Percentiles rank a stretch among this genome's conserved stretches.
Conservation (phyloP, 805 yeast species). For the Nakazawaea wyomingensis region DNA sequence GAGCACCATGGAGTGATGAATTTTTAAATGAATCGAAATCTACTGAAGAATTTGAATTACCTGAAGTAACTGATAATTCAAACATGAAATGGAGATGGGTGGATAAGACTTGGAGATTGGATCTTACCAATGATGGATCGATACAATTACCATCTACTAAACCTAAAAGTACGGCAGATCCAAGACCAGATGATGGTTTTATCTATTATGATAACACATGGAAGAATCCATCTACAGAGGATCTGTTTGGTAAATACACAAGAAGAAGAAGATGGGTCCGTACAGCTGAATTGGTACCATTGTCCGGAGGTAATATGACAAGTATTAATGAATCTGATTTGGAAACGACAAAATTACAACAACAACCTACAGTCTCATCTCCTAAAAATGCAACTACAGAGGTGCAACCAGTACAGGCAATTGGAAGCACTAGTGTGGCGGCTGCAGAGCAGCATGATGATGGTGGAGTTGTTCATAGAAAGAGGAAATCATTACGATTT, state of each 20-base stretch:
- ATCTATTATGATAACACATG: constrained; percentile 90
- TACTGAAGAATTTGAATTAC: constrained; percentile 73
- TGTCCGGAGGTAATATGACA: constrained; percentile 10
- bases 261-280: constrained; percentile 95
- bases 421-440: constrained; percentile 4
- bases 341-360: neutral
- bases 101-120: constrained; percentile 87
- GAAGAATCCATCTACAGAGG: constrained; percentile 87
- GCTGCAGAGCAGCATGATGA: neutral
- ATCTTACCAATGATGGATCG: constrained; percentile 83
- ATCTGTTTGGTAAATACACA: constrained; percentile 84
- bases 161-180: constrained; percentile 59
- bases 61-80: constrained; percentile 60
- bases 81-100: constrained; percentile 94
- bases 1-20: constrained; percentile 97
- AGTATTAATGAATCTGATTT: neutral
- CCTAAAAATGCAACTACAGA: constrained; percentile 3
- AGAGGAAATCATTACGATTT: constrained; percentile 11
- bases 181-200: constrained; percentile 77
- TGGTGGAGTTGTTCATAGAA: neutral
- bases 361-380: neutral
- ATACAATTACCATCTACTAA: constrained; percentile 63
- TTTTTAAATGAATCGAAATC: constrained; percentile 80
- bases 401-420: constrained; percentile 5
- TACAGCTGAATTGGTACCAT: constrained; percentile 75